These are phyloP conservation scores for Barnettozyma hawaiiensis DNA, from an alignment of 1,139 yeast genomes.

Conservation along the genomic window DNA sequence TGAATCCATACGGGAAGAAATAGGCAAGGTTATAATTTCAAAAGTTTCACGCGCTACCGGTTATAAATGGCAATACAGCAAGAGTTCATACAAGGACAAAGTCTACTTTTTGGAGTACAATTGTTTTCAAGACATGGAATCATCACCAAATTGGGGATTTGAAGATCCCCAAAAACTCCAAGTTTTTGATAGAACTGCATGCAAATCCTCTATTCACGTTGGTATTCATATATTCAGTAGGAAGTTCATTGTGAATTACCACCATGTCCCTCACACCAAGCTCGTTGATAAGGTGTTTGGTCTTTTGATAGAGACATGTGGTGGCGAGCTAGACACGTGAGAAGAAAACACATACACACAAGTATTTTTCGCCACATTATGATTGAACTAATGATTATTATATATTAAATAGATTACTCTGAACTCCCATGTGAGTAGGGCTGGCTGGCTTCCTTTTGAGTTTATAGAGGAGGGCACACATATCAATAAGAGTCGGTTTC, in stretches of 20 bases:
- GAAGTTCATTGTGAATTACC: slow-evolving; percentile 20
- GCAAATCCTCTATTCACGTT: slow-evolving; percentile 17
- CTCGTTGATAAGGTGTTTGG: slow-evolving; percentile 20
- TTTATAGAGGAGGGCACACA: too few relatives aligned
- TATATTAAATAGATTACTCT: too few relatives aligned
- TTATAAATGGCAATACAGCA: slow-evolving; percentile 23
- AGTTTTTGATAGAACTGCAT: slow-evolving; percentile 14
- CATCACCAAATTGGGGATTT: slow-evolving; percentile 18
- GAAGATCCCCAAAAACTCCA: slow-evolving; percentile 9
- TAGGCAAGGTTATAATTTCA: slow-evolving; percentile 15
- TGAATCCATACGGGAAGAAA: slow-evolving; percentile 20
- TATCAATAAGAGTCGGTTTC: too few relatives aligned
- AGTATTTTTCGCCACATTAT: too few relatives aligned
- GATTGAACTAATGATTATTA: too few relatives aligned
- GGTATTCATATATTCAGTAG: slow-evolving; percentile 21
- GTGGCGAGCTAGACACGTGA: neutral
- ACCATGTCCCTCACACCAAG: slow-evolving; percentile 18
- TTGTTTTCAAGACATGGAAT: slow-evolving; percentile 21
- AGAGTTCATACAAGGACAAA: slow-evolving; percentile 18
- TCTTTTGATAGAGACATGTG: slow-evolving; percentile 18
- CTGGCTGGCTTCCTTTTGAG: too few relatives aligned
- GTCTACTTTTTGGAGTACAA: slow-evolving; percentile 20
- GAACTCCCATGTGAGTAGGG: too few relatives aligned
- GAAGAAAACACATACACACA: too few relatives aligned
- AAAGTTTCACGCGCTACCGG: slow-evolving; percentile 22